Percentiles rank a stretch among this genome's conserved stretches.
Conservation (phyloP, 2,329 filamentous ascomycete genomes). For the Akanthomyces dipterigenus region DNA sequence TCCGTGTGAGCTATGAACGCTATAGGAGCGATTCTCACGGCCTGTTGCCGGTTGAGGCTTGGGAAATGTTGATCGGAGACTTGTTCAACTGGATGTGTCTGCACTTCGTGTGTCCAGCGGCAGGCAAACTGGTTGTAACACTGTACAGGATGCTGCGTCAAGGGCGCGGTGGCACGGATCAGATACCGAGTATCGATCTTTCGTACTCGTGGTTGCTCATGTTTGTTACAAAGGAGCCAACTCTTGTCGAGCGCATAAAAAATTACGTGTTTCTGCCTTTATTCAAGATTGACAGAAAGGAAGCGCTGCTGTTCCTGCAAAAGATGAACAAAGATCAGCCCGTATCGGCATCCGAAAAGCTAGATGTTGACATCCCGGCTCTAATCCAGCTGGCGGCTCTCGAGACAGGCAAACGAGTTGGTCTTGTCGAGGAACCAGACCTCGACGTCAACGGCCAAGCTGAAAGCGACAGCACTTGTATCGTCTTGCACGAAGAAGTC, state of each 20-base stretch:
- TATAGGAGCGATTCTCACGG: conserved; percentile 24
- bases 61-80: conserved; percentile 44
- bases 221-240: conserved; percentile 40
- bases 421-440: conserved; percentile 59
- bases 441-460: conserved; percentile 18
- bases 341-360: conserved; percentile 36
- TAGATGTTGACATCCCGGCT: conserved; percentile 45
- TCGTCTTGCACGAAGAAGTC: conserved; percentile 34
- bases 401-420: conserved; percentile 63
- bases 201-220: conserved; percentile 54
- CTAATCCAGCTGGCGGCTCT: conserved; percentile 60
- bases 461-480: conserved; percentile 18
- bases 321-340: conserved; percentile 46
- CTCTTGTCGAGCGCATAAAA: conserved; percentile 55
- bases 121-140: conserved; percentile 54
- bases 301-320: conserved; percentile 51
- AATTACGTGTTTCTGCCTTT: conserved; percentile 57
- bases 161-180: conserved; percentile 18
- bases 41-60: conserved; percentile 25
- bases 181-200: conserved; percentile 28
- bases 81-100: conserved; percentile 50
- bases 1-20: conserved; percentile 37
- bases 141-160: conserved; percentile 44
- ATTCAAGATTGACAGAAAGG: conserved; percentile 50
- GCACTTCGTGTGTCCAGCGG: conserved; percentile 51